These are phyloP conservation scores for Neoarthrinium moseri DNA, from an alignment of 2,329 filamentous ascomycete species.

Conservation along the genomic window DNA sequence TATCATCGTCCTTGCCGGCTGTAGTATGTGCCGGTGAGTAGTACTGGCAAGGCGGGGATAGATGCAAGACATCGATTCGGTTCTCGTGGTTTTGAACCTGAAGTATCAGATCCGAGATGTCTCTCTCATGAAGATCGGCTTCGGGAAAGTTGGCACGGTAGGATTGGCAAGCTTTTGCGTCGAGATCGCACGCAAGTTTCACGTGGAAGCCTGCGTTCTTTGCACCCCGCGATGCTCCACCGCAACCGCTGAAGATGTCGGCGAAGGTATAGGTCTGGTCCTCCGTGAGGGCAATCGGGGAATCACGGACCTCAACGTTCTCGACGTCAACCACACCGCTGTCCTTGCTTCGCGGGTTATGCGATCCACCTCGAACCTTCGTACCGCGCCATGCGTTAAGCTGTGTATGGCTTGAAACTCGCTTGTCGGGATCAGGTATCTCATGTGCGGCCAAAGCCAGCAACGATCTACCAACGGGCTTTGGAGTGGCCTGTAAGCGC, in stretches of 20 bases:
- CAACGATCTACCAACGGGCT: background rate
- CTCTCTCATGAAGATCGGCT: slow-evolving; percentile 42
- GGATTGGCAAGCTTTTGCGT: slow-evolving; percentile 50
- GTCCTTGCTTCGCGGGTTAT: slow-evolving; percentile 24
- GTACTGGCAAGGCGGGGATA: slow-evolving; percentile 74
- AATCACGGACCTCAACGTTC: background rate
- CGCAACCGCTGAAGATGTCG: slow-evolving; percentile 72
- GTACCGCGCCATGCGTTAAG: slow-evolving; percentile 37
- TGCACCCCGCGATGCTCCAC: slow-evolving; percentile 69
- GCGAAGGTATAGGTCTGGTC: slow-evolving; percentile 62
- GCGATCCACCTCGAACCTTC: slow-evolving; percentile 37
- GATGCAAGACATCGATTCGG: slow-evolving; percentile 65
- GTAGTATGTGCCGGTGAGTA: slow-evolving; percentile 70
- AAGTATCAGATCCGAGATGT: slow-evolving; percentile 45
- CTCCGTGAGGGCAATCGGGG: background rate
- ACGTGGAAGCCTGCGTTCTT: slow-evolving; percentile 53
- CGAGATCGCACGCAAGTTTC: slow-evolving; percentile 62
- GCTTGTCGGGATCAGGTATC: slow-evolving; percentile 23
- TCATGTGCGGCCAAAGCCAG: background rate
- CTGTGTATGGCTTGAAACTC: slow-evolving; percentile 27
- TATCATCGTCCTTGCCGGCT: slow-evolving; percentile 55
- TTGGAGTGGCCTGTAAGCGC: background rate
- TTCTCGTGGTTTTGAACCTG: slow-evolving; percentile 23
- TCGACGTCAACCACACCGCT: slow-evolving; percentile 22
- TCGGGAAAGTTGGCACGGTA: slow-evolving; percentile 58